Conservation (phyloP, 805 yeast genomes). For the Candida ipomoeae region DNA sequence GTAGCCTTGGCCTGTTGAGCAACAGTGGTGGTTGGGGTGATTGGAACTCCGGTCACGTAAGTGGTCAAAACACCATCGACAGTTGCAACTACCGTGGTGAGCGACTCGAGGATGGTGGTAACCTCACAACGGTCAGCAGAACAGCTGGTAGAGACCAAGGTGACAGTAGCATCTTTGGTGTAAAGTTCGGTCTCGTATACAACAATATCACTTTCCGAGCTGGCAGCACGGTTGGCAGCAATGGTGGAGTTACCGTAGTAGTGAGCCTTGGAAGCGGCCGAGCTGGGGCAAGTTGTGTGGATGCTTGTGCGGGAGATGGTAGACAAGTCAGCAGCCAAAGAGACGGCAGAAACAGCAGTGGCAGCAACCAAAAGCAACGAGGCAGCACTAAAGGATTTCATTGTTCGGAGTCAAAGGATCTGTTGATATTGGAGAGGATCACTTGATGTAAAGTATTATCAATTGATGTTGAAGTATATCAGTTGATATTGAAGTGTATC, state of each 20-base stretch:
- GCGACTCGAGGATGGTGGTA: slow-evolving; percentile 31
- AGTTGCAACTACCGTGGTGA: slow-evolving; percentile 34
- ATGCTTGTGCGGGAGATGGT: slow-evolving; percentile 16
- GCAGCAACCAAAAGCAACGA: slow-evolving; percentile 9
- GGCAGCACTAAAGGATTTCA: slow-evolving; percentile 10
- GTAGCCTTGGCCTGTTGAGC: background rate
- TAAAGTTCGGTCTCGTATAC: slow-evolving; percentile 13
- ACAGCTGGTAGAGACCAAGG: slow-evolving; percentile 28
- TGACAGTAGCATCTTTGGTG: slow-evolving; percentile 13
- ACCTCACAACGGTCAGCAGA: slow-evolving; percentile 24
- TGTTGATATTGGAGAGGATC: background rate
- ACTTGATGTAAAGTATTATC: too few relatives aligned
- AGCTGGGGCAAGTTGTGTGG: slow-evolving; percentile 13
- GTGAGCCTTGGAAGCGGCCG: background rate
- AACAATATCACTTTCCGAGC: slow-evolving; percentile 5
- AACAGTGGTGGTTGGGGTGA: slow-evolving; percentile 6
- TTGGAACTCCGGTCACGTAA: slow-evolving; percentile 30
- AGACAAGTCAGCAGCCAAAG: slow-evolving; percentile 7
- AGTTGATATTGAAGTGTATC: too few relatives aligned
- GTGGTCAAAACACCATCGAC: slow-evolving; percentile 40
- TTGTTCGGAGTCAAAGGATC: background rate
- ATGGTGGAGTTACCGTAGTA: slow-evolving; percentile 12
- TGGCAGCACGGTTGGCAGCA: background rate
- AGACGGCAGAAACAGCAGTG: slow-evolving; percentile 4
- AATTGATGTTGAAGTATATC: too few relatives aligned